phyloP scores from a whole-genome alignment of 352 stramenopile genomes.

The Globisporangium irregulare region DNA sequence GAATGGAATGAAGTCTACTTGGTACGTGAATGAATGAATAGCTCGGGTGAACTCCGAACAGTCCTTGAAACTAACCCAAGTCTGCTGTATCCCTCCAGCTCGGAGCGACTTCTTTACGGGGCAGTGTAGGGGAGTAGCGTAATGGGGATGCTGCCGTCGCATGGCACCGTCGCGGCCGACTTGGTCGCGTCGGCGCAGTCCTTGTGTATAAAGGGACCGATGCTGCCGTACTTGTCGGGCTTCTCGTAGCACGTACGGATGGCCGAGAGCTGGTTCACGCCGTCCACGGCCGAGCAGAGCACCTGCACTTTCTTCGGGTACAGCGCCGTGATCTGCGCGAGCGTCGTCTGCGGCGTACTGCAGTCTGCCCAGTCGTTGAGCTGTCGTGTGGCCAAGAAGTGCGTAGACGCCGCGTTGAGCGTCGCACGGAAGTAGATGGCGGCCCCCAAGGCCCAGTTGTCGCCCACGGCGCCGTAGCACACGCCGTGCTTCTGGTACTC shows the following conservation, averaged over 20 bases:
- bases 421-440: slow-evolving; percentile 66
- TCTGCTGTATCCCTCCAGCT: too few species aligned
- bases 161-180: slow-evolving; percentile 6
- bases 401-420: slow-evolving; percentile 42
- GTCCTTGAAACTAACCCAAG: too few species aligned
- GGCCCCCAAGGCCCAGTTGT: slow-evolving; percentile 45
- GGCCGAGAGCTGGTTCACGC: slow-evolving; percentile 56
- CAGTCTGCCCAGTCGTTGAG: slow-evolving; percentile 50
- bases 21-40: too few species aligned
- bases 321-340: slow-evolving; percentile 44
- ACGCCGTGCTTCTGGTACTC: slow-evolving; percentile 84
- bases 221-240: slow-evolving; percentile 12
- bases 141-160: slow-evolving; percentile 6
- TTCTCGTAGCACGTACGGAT: slow-evolving; percentile 71
- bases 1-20: too few species aligned
- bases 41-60: too few species aligned
- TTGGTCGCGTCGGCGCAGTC: slow-evolving; percentile 11
- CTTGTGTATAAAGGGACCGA: slow-evolving; percentile 6
- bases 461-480: slow-evolving; percentile 58
- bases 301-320: slow-evolving; percentile 66
- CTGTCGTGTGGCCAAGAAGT: slow-evolving; percentile 38
- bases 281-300: slow-evolving; percentile 56
- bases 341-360: slow-evolving; percentile 26
- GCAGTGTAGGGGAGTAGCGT: slow-evolving; percentile 15
- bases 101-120: neutral